Base-by-base conservation (phyloP, 768 basidiomycete genomes). In the Leccinum incarnatum region DNA sequence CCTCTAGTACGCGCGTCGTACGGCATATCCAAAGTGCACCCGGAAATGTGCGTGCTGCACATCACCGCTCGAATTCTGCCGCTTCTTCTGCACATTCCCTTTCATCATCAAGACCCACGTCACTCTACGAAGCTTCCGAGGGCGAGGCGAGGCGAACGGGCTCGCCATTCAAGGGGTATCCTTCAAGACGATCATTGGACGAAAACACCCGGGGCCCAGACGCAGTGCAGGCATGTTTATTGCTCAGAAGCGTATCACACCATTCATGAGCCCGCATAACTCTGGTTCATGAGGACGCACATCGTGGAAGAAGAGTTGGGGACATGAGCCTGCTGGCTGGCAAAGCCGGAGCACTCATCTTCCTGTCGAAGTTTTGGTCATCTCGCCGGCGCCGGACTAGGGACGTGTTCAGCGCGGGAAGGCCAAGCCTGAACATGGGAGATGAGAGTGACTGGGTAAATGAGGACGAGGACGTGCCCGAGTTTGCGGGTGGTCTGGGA, bases 261-360 rank as follows among this genome's bases (percentile, higher is more conserved):
- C 90, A 1, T 91, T 91, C 69, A 75, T 77, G 64, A 86, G 82
- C 62, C 86, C 85, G 5, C 77, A 78, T 60, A 65, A 71, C 17
- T 77, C 75, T 55, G 74, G 75, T 32, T 77, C 79, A 4, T 68
- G 84, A 52, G 83, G 88, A 34, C 83, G 86, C 30, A 86, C 88
- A 23, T 88, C 88, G 69, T 94, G 92, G 92, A 93, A 91, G 78
- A 92, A 91, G 72, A 83, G 87, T 8, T 94, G 92, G 92, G 92
- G 92, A 1, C 75, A 87, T 30, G 90, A 93, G 65, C 92, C 91
- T 6, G 90, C 91, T 21, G 91, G 91, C 17, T 93, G 91, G 90
- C 87, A 89, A 63, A 80, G 77, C 36, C 82, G 87, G 4, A 72
- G 71, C 53, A 79, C 76, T n/a, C 86, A 87, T 66, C 72, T 87